Percentiles rank a stretch among this genome's conserved stretches.
phyloP scores from a whole-genome alignment of 352 stramenopile species.

The Globisporangium spinosum region DNA sequence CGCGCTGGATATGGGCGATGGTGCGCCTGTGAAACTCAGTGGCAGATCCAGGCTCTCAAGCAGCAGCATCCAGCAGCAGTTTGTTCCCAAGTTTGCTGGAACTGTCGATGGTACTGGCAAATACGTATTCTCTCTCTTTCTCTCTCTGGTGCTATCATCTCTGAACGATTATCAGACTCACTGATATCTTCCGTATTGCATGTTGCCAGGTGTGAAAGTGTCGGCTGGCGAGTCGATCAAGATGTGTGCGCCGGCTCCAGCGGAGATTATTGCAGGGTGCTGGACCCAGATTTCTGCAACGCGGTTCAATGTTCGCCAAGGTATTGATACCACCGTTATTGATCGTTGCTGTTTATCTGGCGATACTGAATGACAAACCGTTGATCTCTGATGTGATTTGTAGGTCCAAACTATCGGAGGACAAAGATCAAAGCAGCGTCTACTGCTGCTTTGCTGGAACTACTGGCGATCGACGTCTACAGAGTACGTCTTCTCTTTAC shows the following conservation, averaged over 20 bases:
- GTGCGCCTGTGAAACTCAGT: conserved; percentile 1
- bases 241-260: conserved; percentile 36
- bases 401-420: conserved; percentile 73
- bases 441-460: conserved; percentile 43
- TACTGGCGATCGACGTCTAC: conserved; percentile 75
- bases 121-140: too few relatives aligned
- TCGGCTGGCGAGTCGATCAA: conserved; percentile 54
- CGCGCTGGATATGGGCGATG: not conserved
- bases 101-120: conserved; percentile 11
- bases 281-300: conserved; percentile 67
- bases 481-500: conserved; percentile 25
- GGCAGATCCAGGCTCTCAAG: conserved; percentile 11
- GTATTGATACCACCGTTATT: conserved; percentile 15
- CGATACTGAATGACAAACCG: not conserved
- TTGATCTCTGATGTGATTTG: not conserved
- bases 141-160: not conserved
- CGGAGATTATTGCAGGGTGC: conserved; percentile 35
- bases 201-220: conserved; percentile 28
- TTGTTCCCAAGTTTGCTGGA: conserved; percentile 13
- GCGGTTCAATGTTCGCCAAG: conserved; percentile 80
- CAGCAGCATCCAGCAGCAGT: conserved; percentile 3
- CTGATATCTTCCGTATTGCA: not conserved
- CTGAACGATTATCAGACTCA: not conserved
- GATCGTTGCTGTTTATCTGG: not conserved
- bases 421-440: conserved; percentile 72